These are phyloP conservation scores for Gossypium stocksii DNA, from an alignment of 345 rosid species.

Conservation along the genomic window DNA sequence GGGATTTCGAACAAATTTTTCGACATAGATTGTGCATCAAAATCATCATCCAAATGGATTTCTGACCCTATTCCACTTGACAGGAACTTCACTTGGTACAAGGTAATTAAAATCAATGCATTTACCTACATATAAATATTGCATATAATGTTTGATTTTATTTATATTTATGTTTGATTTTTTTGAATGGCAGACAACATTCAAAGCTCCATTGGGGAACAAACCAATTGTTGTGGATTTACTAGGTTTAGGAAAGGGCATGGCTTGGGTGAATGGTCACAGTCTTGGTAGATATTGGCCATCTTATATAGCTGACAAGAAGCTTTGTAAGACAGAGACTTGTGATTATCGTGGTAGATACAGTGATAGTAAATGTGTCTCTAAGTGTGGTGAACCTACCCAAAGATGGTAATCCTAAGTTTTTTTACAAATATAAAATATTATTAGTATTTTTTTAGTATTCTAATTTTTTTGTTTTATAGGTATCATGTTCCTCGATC, in stretches of 20 bases:
- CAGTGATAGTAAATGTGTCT: constrained; percentile 12
- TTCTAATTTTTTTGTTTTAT: background rate
- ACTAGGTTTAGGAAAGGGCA: constrained; percentile 41
- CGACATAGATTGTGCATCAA: background rate
- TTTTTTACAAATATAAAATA: background rate
- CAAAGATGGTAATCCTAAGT: constrained; percentile 34
- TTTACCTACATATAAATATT: background rate
- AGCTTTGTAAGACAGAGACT: constrained; percentile 13
- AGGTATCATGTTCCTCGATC: constrained; percentile 60
- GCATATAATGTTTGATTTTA: background rate
- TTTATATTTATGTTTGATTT: background rate
- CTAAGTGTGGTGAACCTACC: constrained; percentile 33
- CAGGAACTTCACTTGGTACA: constrained; percentile 38
- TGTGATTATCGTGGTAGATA: constrained; percentile 36
- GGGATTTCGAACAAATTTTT: constrained; percentile 24
- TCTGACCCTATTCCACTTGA: constrained; percentile 8
- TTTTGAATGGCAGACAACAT: constrained; percentile 21
- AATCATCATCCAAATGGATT: constrained; percentile 13
- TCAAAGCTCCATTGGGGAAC: constrained; percentile 30
- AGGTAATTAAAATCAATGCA: constrained; percentile 23
- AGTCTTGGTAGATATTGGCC: constrained; percentile 39
- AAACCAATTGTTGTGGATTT: constrained; percentile 40
- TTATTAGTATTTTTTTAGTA: background rate
- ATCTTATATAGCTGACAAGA: background rate
- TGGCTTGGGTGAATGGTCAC: constrained; percentile 35